Evolutionary conservation across 176 grass and related monocot genomes (phyloP).

Genomic region (Ensete ventricosum): DNA sequence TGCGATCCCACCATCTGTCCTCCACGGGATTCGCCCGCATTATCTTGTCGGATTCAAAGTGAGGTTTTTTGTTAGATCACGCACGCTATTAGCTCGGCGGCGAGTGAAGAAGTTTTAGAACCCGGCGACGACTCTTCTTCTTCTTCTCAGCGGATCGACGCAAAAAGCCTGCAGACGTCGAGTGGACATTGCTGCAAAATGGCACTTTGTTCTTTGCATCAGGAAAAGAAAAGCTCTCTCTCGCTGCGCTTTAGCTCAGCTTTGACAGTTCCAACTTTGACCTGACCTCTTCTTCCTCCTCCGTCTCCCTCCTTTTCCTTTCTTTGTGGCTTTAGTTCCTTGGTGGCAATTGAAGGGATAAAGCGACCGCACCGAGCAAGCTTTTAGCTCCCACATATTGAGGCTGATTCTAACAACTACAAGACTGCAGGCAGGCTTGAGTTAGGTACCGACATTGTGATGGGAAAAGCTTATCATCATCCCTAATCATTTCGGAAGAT

Average conservation of each 20-base stretch:
- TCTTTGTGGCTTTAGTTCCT: not conserved
- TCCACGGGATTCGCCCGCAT: too few species aligned
- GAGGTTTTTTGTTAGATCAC: not conserved
- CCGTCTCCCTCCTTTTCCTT: too few species aligned
- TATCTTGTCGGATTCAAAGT: too few species aligned
- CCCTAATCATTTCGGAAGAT: not conserved
- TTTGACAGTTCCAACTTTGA: constrained; percentile 8
- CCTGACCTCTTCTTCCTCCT: not conserved
- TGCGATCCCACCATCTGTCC: too few species aligned
- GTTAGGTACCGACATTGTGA: too few species aligned
- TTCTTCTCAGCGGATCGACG: not conserved
- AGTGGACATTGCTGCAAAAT: not conserved
- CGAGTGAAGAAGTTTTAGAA: not conserved
- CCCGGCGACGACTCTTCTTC: too few species aligned
- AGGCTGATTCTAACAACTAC: not conserved
- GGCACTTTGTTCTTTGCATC: not conserved
- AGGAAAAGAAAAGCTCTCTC: not conserved
- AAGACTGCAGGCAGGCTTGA: not conserved
- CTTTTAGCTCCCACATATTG: not conserved
- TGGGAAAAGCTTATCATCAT: not conserved
- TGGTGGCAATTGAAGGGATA: not conserved
- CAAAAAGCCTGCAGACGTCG: too few species aligned
- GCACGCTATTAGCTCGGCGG: not conserved
- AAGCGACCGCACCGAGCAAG: not conserved
- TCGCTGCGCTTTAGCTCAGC: not conserved